Percentiles rank a stretch among this genome's conserved stretches.
These are phyloP conservation scores for Phialocephala sp. DNA, from an alignment of 2,329 filamentous ascomycete species.

Conservation along the genomic window DNA sequence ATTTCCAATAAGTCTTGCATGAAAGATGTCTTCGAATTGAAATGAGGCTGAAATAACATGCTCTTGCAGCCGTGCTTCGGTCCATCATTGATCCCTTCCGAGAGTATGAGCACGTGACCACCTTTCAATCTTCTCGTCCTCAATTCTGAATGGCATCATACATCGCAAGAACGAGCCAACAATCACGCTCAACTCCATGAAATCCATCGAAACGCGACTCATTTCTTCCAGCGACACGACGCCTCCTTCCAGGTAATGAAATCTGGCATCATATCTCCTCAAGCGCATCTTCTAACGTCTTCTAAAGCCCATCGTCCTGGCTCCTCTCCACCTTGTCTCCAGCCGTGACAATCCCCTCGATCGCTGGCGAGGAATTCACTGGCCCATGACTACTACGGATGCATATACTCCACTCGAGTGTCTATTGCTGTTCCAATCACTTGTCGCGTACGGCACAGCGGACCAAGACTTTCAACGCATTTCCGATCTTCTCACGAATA, in stretches of 20 bases:
- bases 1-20: no score
- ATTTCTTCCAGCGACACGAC: not conserved
- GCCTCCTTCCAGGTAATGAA: conserved; percentile 16
- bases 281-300: not conserved
- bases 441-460: conserved; percentile 70
- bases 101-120: conserved; percentile 26
- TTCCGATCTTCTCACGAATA: conserved; percentile 75
- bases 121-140: conserved; percentile 17
- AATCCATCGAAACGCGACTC: conserved; percentile 24
- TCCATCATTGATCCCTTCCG: not conserved
- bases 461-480: conserved; percentile 72
- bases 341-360: conserved; percentile 61
- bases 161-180: conserved; percentile 20
- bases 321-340: conserved; percentile 60
- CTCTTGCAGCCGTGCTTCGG: not conserved
- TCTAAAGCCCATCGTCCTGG: conserved; percentile 48
- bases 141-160: conserved; percentile 24
- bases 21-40: not conserved
- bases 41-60: conserved; percentile 1
- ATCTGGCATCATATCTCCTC: not conserved
- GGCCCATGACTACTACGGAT: conserved; percentile 62
- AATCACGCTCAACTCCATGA: conserved; percentile 25
- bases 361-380: conserved; percentile 58
- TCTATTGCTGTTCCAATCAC: conserved; percentile 81
- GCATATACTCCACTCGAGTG: conserved; percentile 86